phyloP scores from a whole-genome alignment of 441 rosid genomes.

The Aquilaria agallochum region DNA sequence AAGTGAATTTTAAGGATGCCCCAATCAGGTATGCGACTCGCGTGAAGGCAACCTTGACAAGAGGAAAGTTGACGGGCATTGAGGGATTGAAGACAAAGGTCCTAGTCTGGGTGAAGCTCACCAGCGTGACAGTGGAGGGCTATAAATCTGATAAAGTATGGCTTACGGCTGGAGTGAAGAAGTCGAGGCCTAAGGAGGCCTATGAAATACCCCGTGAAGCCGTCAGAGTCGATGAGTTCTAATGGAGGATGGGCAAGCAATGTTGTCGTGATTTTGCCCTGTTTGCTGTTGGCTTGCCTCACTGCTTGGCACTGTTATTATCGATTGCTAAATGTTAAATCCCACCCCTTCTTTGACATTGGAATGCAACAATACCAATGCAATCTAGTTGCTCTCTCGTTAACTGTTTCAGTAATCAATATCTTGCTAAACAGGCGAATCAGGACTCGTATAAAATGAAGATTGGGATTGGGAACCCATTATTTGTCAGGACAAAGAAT shows the following conservation, averaged over 20 bases:
- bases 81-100: slow-evolving; percentile 98
- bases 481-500: too few relatives aligned
- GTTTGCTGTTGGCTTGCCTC: too few relatives aligned
- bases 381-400: too few relatives aligned
- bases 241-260: slow-evolving; percentile 9
- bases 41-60: slow-evolving; percentile 64
- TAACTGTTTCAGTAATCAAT: too few relatives aligned
- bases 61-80: slow-evolving; percentile 75
- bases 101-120: slow-evolving; percentile 89
- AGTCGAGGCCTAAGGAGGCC: slow-evolving; percentile 67
- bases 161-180: slow-evolving; percentile 92
- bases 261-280: too few relatives aligned
- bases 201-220: slow-evolving; percentile 60
- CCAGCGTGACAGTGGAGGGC: slow-evolving; percentile 64
- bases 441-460: too few relatives aligned
- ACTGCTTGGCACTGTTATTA: too few relatives aligned
- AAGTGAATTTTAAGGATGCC: slow-evolving; percentile 82
- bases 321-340: too few relatives aligned
- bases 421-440: too few relatives aligned
- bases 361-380: too few relatives aligned
- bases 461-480: too few relatives aligned
- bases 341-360: too few relatives aligned
- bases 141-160: slow-evolving; percentile 89
- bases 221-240: slow-evolving; percentile 72
- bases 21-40: slow-evolving; percentile 78